phyloP scores from a whole-genome alignment of 169 alveolate species.

The Cystoisospora suis region DNA sequence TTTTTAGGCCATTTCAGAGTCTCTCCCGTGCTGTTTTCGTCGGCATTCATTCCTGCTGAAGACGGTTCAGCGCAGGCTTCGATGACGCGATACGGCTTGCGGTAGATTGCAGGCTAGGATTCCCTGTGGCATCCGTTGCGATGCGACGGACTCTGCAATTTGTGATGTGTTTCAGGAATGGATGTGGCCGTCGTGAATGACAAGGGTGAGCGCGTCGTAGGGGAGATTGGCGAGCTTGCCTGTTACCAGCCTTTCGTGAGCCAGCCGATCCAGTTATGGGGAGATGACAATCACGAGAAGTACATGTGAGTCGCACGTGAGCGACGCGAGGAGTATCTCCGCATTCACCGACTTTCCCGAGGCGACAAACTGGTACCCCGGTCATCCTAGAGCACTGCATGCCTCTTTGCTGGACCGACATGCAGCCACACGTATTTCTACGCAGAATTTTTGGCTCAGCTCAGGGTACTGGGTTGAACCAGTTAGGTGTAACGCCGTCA shows the following conservation, averaged over 20 bases:
- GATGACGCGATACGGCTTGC: no score
- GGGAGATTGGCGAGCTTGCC: slow-evolving; percentile 55
- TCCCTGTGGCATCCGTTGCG: not conserved
- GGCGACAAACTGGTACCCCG: not conserved
- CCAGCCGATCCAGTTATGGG: slow-evolving; percentile 49
- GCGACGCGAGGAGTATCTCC: not conserved
- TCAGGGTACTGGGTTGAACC: no score
- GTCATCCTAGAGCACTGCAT: not conserved
- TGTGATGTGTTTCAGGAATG: slow-evolving; percentile 20
- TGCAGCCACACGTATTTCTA: not conserved
- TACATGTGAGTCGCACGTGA: not conserved
- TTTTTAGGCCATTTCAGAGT: not conserved
- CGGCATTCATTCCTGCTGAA: no score
- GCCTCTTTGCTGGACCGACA: not conserved
- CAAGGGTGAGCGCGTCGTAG: not conserved
- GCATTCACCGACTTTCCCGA: not conserved
- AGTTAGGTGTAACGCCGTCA: no score
- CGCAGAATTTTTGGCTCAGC: not conserved
- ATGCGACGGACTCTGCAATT: not conserved
- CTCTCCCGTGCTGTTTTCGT: no score
- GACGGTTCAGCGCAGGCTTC: no score
- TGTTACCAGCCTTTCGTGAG: slow-evolving; percentile 47
- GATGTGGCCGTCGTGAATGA: slow-evolving; percentile 48
- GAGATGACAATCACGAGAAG: slow-evolving; percentile 21
- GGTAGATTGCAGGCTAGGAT: not conserved